Conservation (phyloP, 2,329 filamentous ascomycete genomes). For the Pseudogymnoascus sp. region DNA sequence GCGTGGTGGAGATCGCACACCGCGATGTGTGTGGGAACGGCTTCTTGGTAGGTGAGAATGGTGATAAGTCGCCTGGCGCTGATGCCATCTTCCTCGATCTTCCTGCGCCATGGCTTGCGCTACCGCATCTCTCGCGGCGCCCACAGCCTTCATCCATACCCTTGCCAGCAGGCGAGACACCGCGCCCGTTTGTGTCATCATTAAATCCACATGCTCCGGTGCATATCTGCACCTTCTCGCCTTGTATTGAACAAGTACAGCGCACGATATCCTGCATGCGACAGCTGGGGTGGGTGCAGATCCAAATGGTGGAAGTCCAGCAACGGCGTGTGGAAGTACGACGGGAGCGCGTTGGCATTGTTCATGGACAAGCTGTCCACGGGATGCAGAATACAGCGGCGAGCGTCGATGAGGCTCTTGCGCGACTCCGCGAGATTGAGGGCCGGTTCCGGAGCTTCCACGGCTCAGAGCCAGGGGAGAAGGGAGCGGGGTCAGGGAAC, state of each 20-base stretch:
- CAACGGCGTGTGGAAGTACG: slow-evolving; percentile 73
- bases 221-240: slow-evolving; percentile 88
- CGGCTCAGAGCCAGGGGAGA: slow-evolving; percentile 24
- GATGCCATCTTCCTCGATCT: slow-evolving; percentile 72
- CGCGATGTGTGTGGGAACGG: slow-evolving; percentile 72
- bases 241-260: slow-evolving; percentile 93
- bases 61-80: slow-evolving; percentile 46
- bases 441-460: slow-evolving; percentile 59
- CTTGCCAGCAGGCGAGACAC: slow-evolving; percentile 8
- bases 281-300: slow-evolving; percentile 77
- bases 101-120: slow-evolving; percentile 71
- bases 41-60: slow-evolving; percentile 48
- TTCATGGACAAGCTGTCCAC: slow-evolving; percentile 46
- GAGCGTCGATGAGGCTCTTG: slow-evolving; percentile 71
- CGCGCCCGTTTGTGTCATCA: slow-evolving; percentile 43
- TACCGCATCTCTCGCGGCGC: slow-evolving; percentile 62
- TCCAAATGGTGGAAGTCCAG: slow-evolving; percentile 84
- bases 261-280: slow-evolving; percentile 75
- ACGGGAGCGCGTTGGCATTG: slow-evolving; percentile 70
- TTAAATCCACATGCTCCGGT: slow-evolving; percentile 65
- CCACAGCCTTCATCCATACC: slow-evolving; percentile 24
- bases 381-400: slow-evolving; percentile 49
- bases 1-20: slow-evolving; percentile 63
- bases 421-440: slow-evolving; percentile 65
- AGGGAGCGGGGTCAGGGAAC: slow-evolving; percentile 15